A percentile compares a stretch with the other conserved stretches of the same genome.
Conservation (phyloP, 2,329 filamentous ascomycete genomes). For the Penicillium griseofulvum region DNA sequence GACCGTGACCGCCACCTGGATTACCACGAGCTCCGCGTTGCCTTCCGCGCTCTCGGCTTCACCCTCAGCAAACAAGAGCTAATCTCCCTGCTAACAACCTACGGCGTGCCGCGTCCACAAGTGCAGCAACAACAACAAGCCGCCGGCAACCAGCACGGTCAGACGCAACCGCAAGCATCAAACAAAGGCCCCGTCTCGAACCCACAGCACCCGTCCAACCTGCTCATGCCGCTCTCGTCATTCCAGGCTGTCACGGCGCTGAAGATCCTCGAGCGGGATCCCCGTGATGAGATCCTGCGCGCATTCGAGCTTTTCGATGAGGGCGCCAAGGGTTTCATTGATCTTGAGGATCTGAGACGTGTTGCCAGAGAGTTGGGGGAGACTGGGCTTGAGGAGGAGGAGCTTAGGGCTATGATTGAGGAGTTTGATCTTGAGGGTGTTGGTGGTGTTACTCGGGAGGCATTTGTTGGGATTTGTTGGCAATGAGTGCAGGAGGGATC, state of each 20-base stretch:
- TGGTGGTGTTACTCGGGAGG: slow-evolving; percentile 66
- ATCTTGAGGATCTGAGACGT: slow-evolving; percentile 78
- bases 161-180: slow-evolving; percentile 35
- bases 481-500: slow-evolving; percentile 35
- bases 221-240: slow-evolving; percentile 69
- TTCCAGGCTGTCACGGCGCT: slow-evolving; percentile 77
- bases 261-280: slow-evolving; percentile 78
- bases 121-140: slow-evolving; percentile 41
- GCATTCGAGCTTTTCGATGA: slow-evolving; percentile 94
- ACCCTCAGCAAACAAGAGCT: slow-evolving; percentile 85
- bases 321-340: slow-evolving; percentile 87
- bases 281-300: slow-evolving; percentile 82
- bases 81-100: slow-evolving; percentile 72
- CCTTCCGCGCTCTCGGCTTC: slow-evolving; percentile 92
- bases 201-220: slow-evolving; percentile 60
- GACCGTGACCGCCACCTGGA: slow-evolving; percentile 93
- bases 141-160: slow-evolving; percentile 1
- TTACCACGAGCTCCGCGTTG: slow-evolving; percentile 97
- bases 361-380: slow-evolving; percentile 91
- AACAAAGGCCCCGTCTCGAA: slow-evolving; percentile 37
- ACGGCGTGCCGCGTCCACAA: slow-evolving; percentile 68
- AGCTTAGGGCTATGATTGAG: slow-evolving; percentile 93
- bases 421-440: slow-evolving; percentile 96
- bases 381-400: slow-evolving; percentile 80
- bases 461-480: slow-evolving; percentile 66